Evolutionary conservation across 2,329 filamentous ascomycete species (phyloP).

Genomic region (Penicillium sp.): DNA sequence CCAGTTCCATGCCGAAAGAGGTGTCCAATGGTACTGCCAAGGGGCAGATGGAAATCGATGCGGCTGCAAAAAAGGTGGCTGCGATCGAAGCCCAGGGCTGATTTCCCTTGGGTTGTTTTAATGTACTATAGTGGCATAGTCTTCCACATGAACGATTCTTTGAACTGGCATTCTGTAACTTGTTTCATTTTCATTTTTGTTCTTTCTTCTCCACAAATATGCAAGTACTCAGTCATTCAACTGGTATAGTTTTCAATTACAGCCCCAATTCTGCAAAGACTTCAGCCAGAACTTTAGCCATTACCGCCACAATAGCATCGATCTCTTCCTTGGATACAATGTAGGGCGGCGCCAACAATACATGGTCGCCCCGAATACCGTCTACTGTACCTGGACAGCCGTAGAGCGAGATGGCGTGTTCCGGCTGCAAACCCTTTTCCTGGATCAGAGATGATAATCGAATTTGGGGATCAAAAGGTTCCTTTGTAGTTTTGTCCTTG

Average conservation of each 20-base stretch:
- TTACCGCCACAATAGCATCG: conserved; percentile 50
- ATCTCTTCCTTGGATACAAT: conserved; percentile 57
- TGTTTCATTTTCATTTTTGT: background rate
- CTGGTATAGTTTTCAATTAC: background rate
- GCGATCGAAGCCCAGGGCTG: conserved; percentile 25
- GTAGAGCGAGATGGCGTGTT: conserved; percentile 56
- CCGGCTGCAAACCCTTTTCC: conserved; percentile 44
- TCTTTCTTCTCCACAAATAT: background rate
- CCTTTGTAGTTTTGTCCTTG: conserved; percentile 50
- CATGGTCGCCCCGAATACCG: conserved; percentile 59
- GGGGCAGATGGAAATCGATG: conserved; percentile 11
- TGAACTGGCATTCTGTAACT: conserved; percentile 1
- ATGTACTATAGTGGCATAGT: conserved; percentile 17
- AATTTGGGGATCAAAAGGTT: conserved; percentile 47
- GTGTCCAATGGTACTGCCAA: conserved; percentile 22
- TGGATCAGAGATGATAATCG: conserved; percentile 48
- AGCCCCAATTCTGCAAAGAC: conserved; percentile 35
- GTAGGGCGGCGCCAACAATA: conserved; percentile 65
- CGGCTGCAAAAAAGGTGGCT: conserved; percentile 17
- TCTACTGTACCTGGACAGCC: conserved; percentile 59
- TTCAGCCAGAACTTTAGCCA: conserved; percentile 50
- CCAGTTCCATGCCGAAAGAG: conserved; percentile 23
- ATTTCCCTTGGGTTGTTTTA: conserved; percentile 7
- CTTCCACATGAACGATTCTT: background rate
- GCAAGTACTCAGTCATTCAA: background rate